phyloP scores from a whole-genome alignment of 176 grass and related monocot species.

The Carex cristatella region DNA sequence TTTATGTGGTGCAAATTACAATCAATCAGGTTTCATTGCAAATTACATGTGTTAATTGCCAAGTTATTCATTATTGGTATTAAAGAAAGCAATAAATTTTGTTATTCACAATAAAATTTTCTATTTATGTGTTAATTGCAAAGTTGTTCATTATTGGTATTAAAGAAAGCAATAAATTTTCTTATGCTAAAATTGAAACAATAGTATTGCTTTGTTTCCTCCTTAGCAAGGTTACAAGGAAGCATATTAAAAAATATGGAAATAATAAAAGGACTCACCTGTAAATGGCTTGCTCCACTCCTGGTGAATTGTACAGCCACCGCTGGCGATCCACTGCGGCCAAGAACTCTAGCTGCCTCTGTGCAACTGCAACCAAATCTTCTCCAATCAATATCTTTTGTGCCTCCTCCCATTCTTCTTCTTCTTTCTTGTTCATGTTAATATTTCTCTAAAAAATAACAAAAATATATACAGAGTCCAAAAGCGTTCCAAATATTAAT shows the following conservation, averaged over 20 bases:
- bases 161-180: no score
- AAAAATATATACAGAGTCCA: background rate
- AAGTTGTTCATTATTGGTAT: no score
- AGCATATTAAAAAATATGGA: background rate
- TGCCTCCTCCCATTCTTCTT: slow-evolving; percentile 50
- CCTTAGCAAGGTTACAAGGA: no score
- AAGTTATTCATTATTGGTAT: no score
- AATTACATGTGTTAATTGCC: no score
- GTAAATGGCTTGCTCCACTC: slow-evolving; percentile 46
- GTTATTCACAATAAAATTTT: no score
- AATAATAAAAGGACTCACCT: slow-evolving; percentile 30
- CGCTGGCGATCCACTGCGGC: slow-evolving; percentile 55
- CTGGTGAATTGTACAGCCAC: slow-evolving; percentile 65
- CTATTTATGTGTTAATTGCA: no score
- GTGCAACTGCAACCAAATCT: slow-evolving; percentile 56
- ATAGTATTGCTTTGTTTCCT: no score
- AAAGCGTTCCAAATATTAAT: background rate
- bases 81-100: no score
- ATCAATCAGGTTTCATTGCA: no score
- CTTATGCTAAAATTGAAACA: no score
- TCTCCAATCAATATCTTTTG: slow-evolving; percentile 41
- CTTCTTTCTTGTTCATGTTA: slow-evolving; percentile 60
- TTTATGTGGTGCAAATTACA: no score
- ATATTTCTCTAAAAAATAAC: background rate
- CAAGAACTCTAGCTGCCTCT: slow-evolving; percentile 54